Conservation (phyloP, 1,284 basidiomycete genomes). For the Rhodotorula sp. region DNA sequence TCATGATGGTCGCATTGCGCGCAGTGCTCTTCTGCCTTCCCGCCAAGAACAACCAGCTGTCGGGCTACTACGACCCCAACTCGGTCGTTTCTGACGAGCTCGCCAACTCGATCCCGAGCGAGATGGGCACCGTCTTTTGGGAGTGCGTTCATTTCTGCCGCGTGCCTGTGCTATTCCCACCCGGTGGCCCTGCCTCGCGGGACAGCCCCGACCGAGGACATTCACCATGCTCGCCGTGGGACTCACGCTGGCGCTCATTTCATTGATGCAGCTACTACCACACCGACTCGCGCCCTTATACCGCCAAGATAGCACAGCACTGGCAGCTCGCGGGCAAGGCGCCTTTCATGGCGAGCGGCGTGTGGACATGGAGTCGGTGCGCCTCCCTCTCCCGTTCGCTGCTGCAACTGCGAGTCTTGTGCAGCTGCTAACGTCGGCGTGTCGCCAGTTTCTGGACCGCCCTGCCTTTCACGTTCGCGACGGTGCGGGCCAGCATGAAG, state of each 20-base stretch:
- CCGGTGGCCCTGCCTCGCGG: too few species aligned
- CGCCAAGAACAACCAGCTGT: constrained; percentile 50
- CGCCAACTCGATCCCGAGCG: constrained; percentile 46
- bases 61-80: constrained; percentile 49
- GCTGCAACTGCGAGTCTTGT: too few species aligned
- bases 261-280: constrained; percentile 39
- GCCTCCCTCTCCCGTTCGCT: neutral
- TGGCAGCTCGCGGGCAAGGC: constrained; percentile 47
- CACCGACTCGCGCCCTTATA: constrained; percentile 46
- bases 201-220: too few species aligned
- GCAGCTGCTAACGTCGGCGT: too few species aligned
- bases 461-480: constrained; percentile 52
- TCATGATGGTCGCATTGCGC: neutral
- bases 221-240: too few species aligned
- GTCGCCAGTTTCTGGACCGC: constrained; percentile 51
- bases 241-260: too few species aligned
- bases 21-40: constrained; percentile 52
- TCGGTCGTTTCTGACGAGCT: constrained; percentile 44
- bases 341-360: constrained; percentile 51
- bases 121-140: constrained; percentile 48
- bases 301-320: constrained; percentile 49
- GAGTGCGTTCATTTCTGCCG: constrained; percentile 9
- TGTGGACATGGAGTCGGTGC: constrained; percentile 51
- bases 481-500: constrained; percentile 49
- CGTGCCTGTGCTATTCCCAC: too few species aligned